phyloP scores from a whole-genome alignment of 2,329 filamentous ascomycete genomes.

The Penicillium concentricum region DNA sequence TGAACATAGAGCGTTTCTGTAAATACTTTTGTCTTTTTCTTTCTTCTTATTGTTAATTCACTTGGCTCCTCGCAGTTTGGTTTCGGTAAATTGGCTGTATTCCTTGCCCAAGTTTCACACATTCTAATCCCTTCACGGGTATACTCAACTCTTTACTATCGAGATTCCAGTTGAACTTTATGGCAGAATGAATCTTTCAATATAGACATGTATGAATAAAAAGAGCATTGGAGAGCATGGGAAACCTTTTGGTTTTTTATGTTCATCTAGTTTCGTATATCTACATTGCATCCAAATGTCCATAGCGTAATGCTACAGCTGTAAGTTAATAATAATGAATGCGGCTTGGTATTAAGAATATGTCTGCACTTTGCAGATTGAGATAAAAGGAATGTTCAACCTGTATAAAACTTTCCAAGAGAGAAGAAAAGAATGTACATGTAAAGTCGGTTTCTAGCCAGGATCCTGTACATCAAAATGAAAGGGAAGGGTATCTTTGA shows the following conservation, averaged over 20 bases:
- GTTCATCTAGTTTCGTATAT: not conserved
- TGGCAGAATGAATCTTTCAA: not conserved
- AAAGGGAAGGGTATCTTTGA: not conserved
- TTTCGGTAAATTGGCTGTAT: not conserved
- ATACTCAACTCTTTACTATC: not conserved
- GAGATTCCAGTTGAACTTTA: not conserved
- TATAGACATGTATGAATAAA: not conserved
- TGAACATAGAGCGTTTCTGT: constrained; percentile 30
- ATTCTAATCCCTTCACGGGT: not conserved
- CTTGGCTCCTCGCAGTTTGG: not conserved
- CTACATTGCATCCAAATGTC: not conserved
- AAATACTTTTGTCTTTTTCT: constrained; percentile 17
- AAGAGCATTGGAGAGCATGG: not conserved
- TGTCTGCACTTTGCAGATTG: not conserved
- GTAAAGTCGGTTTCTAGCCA: not conserved
- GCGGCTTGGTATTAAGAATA: not conserved
- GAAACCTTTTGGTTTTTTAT: not conserved
- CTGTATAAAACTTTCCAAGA: not conserved
- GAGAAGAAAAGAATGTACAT: not conserved
- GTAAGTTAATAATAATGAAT: not conserved
- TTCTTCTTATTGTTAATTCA: not conserved
- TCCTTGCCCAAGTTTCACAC: not conserved
- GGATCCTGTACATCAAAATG: not conserved
- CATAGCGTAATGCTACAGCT: not conserved
- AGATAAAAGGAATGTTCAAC: not conserved